These are phyloP conservation scores for Ogataea zsoltii DNA, from an alignment of 805 yeast species.

Conservation along the genomic window DNA sequence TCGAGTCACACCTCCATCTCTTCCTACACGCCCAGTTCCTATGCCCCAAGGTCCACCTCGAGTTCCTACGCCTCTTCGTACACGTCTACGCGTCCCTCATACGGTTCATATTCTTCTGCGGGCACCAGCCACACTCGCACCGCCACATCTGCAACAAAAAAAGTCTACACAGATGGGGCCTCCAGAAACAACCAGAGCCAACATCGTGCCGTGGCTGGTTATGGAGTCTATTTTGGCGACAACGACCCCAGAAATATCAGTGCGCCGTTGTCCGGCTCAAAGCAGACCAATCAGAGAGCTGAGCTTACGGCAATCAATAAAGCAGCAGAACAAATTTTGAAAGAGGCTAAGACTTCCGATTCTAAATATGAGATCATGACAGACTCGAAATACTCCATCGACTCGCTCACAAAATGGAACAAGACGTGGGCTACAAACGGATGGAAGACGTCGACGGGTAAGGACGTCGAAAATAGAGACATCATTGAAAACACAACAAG, in stretches of 20 bases:
- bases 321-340: constrained; percentile 48
- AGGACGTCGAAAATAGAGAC: constrained; percentile 51
- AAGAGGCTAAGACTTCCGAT: constrained; percentile 31
- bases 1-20: too few species aligned
- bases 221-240: constrained; percentile 71
- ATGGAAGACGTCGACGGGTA: constrained; percentile 48
- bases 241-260: constrained; percentile 55
- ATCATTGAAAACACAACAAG: constrained; percentile 40
- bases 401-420: constrained; percentile 59
- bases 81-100: too few species aligned
- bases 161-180: constrained; percentile 79
- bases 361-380: constrained; percentile 27
- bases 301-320: constrained; percentile 68
- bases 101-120: too few species aligned
- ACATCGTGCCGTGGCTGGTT: constrained; percentile 52
- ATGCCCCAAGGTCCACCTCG: too few species aligned
- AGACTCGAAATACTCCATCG: constrained; percentile 70
- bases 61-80: too few species aligned
- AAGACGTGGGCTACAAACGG: constrained; percentile 56
- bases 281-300: constrained; percentile 78
- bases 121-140: too few species aligned
- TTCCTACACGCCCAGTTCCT: too few species aligned
- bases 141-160: not conserved
- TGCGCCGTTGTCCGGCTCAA: constrained; percentile 46
- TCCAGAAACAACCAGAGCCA: constrained; percentile 56